A percentile compares a stretch with the other conserved stretches of the same genome.
These are phyloP conservation scores for Cyberlindnera misumaiensis DNA, from an alignment of 805 yeast genomes.

Conservation along the genomic window DNA sequence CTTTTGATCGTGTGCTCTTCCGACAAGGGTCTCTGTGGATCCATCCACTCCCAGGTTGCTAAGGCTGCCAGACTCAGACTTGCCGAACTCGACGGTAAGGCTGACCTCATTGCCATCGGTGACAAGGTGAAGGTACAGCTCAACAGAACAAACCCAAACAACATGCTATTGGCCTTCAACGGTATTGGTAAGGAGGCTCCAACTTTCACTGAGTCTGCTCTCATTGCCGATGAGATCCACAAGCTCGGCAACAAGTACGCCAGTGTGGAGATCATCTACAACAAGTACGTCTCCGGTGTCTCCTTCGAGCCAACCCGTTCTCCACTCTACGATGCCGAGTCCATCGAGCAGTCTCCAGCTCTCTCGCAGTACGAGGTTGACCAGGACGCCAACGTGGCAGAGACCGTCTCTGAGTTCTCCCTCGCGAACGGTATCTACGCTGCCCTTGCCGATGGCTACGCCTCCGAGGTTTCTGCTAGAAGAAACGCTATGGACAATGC, in stretches of 20 bases:
- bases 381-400: constrained; percentile 60
- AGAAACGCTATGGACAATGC: constrained; percentile 99
- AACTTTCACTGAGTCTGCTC: constrained; percentile 81
- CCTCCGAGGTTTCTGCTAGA: constrained; percentile 96
- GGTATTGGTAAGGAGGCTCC: constrained; percentile 98
- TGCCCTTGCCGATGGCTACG: constrained; percentile 97
- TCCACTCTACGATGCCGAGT: constrained; percentile 59
- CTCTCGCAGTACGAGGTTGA: constrained; percentile 76
- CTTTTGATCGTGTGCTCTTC: constrained; percentile 86
- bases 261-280: constrained; percentile 75
- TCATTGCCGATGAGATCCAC: constrained; percentile 78
- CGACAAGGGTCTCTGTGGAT: constrained; percentile 98
- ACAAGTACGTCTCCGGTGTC: constrained; percentile 81
- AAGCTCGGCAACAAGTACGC: constrained; percentile 54
- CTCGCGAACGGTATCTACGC: constrained; percentile 84
- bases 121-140: constrained; percentile 91
- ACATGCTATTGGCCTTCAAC: constrained; percentile 68
- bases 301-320: constrained; percentile 78
- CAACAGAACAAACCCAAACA: constrained; percentile 68
- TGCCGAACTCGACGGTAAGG: constrained; percentile 47
- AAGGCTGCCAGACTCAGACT: constrained; percentile 74
- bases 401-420: constrained; percentile 75
- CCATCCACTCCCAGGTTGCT: constrained; percentile 92
- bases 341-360: constrained; percentile 81
- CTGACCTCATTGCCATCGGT: constrained; percentile 84